Conservation (phyloP, 2,329 filamentous ascomycete genomes). For the Penicillium brevicompactum region DNA sequence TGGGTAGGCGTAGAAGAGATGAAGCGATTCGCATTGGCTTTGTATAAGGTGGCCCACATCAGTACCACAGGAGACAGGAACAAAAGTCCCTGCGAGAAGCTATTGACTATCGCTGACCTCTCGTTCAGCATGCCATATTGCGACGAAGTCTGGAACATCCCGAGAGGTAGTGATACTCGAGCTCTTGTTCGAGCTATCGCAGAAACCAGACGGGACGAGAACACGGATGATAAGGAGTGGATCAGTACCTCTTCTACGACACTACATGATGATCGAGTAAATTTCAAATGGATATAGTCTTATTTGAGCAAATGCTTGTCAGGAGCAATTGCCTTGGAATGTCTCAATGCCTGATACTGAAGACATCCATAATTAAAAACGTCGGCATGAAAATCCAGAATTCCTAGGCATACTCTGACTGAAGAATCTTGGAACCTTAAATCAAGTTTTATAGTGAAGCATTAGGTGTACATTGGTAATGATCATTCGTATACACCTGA, state of each 20-base stretch:
- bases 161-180: background rate
- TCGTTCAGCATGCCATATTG: conserved; percentile 26
- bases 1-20: conserved; percentile 28
- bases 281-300: conserved; percentile 18
- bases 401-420: too few species aligned
- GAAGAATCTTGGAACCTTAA: too few species aligned
- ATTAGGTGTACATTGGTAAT: too few species aligned
- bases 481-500: too few species aligned
- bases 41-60: conserved; percentile 26
- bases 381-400: too few species aligned
- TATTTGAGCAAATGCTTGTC: background rate
- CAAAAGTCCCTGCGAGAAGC: conserved; percentile 5
- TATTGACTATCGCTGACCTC: conserved; percentile 24
- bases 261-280: conserved; percentile 8
- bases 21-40: conserved; percentile 30
- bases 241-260: conserved; percentile 14
- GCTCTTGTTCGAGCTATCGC: background rate
- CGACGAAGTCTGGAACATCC: conserved; percentile 22
- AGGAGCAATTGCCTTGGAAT: background rate
- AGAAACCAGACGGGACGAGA: conserved; percentile 6
- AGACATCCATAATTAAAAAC: too few species aligned
- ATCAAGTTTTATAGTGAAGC: too few species aligned
- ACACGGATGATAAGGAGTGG: conserved; percentile 18
- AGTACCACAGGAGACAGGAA: background rate
- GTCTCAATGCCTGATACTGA: background rate